Evolutionary conservation across 306 rosid genomes (phyloP).

Genomic region (Cyamopsis tetragonoloba): DNA sequence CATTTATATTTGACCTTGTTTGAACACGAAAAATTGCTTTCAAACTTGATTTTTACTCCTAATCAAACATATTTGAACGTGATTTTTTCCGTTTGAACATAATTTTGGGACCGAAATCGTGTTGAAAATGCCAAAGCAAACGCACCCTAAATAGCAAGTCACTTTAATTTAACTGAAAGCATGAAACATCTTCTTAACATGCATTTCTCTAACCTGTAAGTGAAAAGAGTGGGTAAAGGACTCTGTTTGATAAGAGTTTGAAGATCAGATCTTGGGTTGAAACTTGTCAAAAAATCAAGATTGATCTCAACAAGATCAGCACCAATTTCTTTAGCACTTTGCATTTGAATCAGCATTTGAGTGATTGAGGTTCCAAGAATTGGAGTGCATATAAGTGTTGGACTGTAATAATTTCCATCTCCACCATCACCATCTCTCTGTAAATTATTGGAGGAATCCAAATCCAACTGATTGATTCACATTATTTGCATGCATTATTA

Average conservation of each 20-base stretch:
- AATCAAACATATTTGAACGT: too few relatives aligned
- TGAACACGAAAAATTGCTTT: too few relatives aligned
- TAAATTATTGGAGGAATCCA: conserved; percentile 12
- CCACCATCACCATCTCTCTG: not conserved
- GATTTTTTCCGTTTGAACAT: too few relatives aligned
- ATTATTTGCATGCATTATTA: too few relatives aligned
- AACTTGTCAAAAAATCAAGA: conserved; percentile 39
- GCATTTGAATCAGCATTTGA: conserved; percentile 43
- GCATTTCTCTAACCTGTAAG: conserved; percentile 34
- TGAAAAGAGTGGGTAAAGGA: conserved; percentile 45
- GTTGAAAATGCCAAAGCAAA: too few relatives aligned
- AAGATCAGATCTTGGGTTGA: conserved; percentile 34
- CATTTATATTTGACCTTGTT: too few relatives aligned
- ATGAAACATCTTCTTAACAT: not conserved
- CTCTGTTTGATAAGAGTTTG: conserved; percentile 31
- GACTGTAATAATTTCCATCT: conserved; percentile 26
- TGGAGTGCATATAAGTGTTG: conserved; percentile 40
- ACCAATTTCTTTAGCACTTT: conserved; percentile 42
- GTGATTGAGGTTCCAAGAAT: conserved; percentile 34
- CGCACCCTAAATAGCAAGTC: too few relatives aligned
- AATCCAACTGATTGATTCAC: conserved; percentile 15
- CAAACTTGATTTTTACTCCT: too few relatives aligned
- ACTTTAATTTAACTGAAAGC: not conserved
- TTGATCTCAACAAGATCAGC: conserved; percentile 45
- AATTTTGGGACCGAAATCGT: too few relatives aligned